These are phyloP conservation scores for Amaranthus palmeri DNA, from an alignment of 148 eudicot species.

Conservation along the genomic window DNA sequence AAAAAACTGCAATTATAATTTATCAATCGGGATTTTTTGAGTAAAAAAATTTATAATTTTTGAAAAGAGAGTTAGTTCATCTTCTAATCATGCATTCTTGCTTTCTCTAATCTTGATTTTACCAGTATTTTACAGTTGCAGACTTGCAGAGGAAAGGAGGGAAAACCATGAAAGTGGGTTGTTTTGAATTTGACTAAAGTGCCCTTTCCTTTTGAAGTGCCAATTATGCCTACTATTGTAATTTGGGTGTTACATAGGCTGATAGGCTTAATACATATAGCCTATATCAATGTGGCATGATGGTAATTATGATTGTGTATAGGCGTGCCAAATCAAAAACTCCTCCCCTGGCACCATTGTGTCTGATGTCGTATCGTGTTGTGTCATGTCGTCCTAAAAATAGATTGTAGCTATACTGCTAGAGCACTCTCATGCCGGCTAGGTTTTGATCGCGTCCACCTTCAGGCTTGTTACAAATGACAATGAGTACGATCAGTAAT, in stretches of 20 bases:
- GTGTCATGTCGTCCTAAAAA: too few species aligned
- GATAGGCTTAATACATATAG: too few species aligned
- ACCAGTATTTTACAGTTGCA: slow-evolving; percentile 7
- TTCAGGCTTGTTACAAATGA: too few species aligned
- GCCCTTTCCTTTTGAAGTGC: background rate
- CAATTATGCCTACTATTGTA: background rate
- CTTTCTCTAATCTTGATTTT: background rate
- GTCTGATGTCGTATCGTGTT: too few species aligned
- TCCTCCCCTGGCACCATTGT: too few species aligned
- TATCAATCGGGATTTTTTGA: background rate
- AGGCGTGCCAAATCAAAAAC: too few species aligned
- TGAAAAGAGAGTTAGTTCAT: background rate
- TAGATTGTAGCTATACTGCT: too few species aligned
- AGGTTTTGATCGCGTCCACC: too few species aligned
- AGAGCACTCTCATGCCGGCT: too few species aligned
- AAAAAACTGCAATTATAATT: background rate
- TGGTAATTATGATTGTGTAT: too few species aligned
- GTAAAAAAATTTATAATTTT: background rate
- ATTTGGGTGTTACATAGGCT: background rate
- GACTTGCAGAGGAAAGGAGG: slow-evolving; percentile 6
- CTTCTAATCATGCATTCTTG: background rate
- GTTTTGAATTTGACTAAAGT: background rate
- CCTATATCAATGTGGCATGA: too few species aligned
- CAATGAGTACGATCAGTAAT: too few species aligned
- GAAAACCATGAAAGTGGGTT: slow-evolving; percentile 3